phyloP scores from a whole-genome alignment of 2,329 filamentous ascomycete species.

The Fusarium incarnatum region DNA sequence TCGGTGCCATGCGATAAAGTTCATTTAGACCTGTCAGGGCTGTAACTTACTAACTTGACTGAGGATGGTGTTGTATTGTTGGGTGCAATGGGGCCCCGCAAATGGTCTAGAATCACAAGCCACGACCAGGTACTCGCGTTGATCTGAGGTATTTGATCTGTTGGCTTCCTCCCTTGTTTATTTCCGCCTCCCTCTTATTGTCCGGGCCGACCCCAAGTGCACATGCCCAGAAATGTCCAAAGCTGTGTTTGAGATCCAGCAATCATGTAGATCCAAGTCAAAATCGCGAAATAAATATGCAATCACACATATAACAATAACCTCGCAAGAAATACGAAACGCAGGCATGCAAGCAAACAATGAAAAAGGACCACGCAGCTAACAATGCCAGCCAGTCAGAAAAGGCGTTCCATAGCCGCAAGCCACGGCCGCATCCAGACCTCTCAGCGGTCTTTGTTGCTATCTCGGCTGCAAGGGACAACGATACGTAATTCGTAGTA shows the following conservation, averaged over 20 bases:
- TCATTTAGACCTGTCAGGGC: not conserved
- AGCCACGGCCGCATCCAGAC: slow-evolving; percentile 37
- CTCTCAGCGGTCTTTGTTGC: not conserved
- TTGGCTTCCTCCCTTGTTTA: not conserved
- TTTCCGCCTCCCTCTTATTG: not conserved
- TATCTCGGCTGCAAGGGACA: not conserved
- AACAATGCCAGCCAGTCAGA: not conserved
- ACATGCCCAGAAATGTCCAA: not conserved
- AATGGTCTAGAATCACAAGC: slow-evolving; percentile 34
- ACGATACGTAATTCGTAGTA: not conserved
- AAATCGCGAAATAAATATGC: too few relatives aligned
- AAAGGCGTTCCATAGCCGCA: slow-evolving; percentile 26
- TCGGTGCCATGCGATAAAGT: not conserved
- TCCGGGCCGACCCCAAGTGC: not conserved
- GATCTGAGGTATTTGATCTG: not conserved
- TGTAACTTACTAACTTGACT: not conserved
- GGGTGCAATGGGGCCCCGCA: slow-evolving; percentile 23
- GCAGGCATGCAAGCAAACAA: slow-evolving; percentile 3
- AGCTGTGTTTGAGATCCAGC: not conserved
- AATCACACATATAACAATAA: not conserved
- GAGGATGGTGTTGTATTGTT: not conserved
- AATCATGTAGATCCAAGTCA: not conserved
- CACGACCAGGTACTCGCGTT: not conserved
- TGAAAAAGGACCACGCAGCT: not conserved
- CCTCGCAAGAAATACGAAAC: not conserved